Base-by-base conservation (phyloP, 2,329 filamentous ascomycete species). In the Trichoderma gracile region DNA sequence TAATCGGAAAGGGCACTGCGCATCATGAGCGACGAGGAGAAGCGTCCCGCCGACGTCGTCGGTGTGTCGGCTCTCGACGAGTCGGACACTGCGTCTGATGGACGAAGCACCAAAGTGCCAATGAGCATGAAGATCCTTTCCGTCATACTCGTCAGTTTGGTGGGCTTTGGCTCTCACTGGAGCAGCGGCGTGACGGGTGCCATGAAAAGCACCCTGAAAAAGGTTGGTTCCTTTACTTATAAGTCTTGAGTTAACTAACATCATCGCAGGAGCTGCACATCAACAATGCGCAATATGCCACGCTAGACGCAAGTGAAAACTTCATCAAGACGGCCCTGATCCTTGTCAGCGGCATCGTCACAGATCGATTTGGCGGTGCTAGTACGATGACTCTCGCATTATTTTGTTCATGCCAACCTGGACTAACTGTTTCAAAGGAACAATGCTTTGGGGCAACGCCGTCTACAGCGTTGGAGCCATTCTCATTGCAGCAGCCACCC, bases 161-260 rank as follows among this genome's bases (percentile, higher is more conserved):
- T 87, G 67, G 84, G 85, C 1, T 87, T 87, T 68, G 85, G 85
- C 0, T 83, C 83, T 0, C 80, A 82, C 23, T 87, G 85, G 84
- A 86, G 84, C 67, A 78, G 78, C n/a, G 84, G 85, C 1, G 82
- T 87, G 1, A 86, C 84, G 0, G 82, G 82, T 10, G 85, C 85
- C 1, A 82, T 87, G 79, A 87, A 88, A 70, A 84, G 77, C 19
- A 87, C 84, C 0, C 72, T 88, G 27, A 87, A 88, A 67, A 86
- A 86, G 78, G 73, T 67, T 67, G 21, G 58, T n/a, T n/a, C n/a
- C n/a, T n/a, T n/a, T n/a, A n/a, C n/a, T n/a, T n/a, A n/a, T n/a
- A n/a, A n/a, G n/a, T n/a, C n/a, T n/a, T n/a, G n/a, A n/a, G n/a
- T n/a, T n/a, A n/a, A 40, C 15, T 63, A 19, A 54, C 50, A 46